Evolutionary conservation across 768 basidiomycete species (phyloP).

Genomic region (Lenzites betulinus): DNA sequence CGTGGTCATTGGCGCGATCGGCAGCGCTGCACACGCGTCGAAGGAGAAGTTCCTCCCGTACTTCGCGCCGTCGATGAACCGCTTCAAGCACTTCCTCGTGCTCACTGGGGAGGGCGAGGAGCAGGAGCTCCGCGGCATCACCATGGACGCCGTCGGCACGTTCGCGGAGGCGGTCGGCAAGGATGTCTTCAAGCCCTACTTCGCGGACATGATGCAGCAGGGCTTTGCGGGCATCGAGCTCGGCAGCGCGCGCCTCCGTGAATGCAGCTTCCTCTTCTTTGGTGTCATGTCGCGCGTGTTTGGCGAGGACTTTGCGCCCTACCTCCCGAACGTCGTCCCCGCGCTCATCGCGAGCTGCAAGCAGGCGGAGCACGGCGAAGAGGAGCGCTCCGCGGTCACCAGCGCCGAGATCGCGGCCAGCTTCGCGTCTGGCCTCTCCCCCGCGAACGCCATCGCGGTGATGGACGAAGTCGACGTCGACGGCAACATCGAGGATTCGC

Average conservation of each 20-base stretch:
- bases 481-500: constrained; percentile 65
- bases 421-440: constrained; percentile 75
- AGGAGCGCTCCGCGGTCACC: constrained; percentile 48
- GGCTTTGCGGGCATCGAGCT: constrained; percentile 89
- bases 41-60: constrained; percentile 90
- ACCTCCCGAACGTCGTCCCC: constrained; percentile 85
- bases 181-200: constrained; percentile 93
- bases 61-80: constrained; percentile 89
- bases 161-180: constrained; percentile 96
- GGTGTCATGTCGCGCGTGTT: constrained; percentile 98
- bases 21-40: constrained; percentile 96
- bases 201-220: constrained; percentile 93
- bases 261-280: constrained; percentile 98
- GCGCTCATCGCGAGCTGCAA: constrained; percentile 79
- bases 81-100: constrained; percentile 84
- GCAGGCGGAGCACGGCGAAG: constrained; percentile 81
- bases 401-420: constrained; percentile 56
- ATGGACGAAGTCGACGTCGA: constrained; percentile 59
- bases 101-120: constrained; percentile 90
- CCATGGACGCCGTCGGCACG: constrained; percentile 98
- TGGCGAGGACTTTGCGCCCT: constrained; percentile 88
- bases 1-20: constrained; percentile 96
- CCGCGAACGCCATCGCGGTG: constrained; percentile 66
- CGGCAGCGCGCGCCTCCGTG: constrained; percentile 84
- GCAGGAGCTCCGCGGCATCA: constrained; percentile 91